These are phyloP conservation scores for Corynespora cassiicola DNA, from an alignment of 2,329 filamentous ascomycete genomes.

Conservation along the genomic window DNA sequence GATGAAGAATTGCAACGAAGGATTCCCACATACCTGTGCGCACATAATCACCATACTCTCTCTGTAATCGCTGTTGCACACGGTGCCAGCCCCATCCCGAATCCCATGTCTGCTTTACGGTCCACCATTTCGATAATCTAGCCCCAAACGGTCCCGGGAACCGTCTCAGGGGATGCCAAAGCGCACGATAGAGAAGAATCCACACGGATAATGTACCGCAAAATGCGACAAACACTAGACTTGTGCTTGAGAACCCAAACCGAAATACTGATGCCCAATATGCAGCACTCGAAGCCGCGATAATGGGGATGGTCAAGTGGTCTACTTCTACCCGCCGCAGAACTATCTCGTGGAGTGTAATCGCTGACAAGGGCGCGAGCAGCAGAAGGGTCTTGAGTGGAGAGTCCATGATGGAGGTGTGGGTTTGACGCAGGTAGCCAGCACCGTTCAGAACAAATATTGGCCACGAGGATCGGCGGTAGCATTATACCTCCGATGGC, in stretches of 20 bases:
- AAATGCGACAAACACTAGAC: conserved; percentile 16
- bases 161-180: conserved; percentile 28
- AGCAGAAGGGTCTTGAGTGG: background rate
- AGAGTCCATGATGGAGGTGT: background rate
- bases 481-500: too few relatives aligned
- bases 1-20: too few relatives aligned
- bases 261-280: conserved; percentile 18
- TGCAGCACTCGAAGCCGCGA: conserved; percentile 7
- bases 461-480: too few relatives aligned
- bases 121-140: conserved; percentile 31
- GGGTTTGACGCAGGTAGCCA: too few relatives aligned
- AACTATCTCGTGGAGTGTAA: conserved; percentile 9
- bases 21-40: conserved; percentile 28
- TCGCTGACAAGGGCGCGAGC: conserved; percentile 4
- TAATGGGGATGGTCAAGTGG: conserved; percentile 7
- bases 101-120: conserved; percentile 21
- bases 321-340: conserved; percentile 12
- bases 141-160: conserved; percentile 29
- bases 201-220: conserved; percentile 25
- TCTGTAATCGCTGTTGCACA: conserved; percentile 25
- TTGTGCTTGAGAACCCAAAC: conserved; percentile 11
- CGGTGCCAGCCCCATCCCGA: conserved; percentile 22
- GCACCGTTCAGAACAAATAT: too few relatives aligned
- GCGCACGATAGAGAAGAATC: conserved; percentile 26
- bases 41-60: conserved; percentile 31